These are phyloP conservation scores for Lactarius trivialis DNA, from an alignment of 768 basidiomycete genomes.

Conservation along the genomic window DNA sequence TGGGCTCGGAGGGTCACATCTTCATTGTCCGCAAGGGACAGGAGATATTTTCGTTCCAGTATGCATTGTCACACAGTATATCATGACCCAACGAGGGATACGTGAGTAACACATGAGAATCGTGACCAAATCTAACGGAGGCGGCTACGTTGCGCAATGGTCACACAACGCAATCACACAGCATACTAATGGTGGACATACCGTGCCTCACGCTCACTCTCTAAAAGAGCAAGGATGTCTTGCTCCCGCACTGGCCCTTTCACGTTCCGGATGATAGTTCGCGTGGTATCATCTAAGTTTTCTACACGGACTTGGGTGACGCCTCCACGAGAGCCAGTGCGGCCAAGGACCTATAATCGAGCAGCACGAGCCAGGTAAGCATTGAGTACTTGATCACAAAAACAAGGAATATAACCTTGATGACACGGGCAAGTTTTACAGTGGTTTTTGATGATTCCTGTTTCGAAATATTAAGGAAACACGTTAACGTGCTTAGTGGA, in stretches of 20 bases:
- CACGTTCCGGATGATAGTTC: slow-evolving; percentile 97
- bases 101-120: slow-evolving; percentile 3
- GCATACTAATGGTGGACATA: slow-evolving; percentile 38
- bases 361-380: slow-evolving; percentile 17
- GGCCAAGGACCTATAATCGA: slow-evolving; percentile 76
- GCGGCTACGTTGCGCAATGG: slow-evolving; percentile 25
- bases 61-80: slow-evolving; percentile 22
- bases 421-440: slow-evolving; percentile 96
- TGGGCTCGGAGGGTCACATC: neutral
- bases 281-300: slow-evolving; percentile 95
- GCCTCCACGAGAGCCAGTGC: slow-evolving; percentile 98
- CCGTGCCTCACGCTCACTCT: slow-evolving; percentile 99
- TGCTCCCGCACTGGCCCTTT: slow-evolving; percentile 95
- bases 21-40: neutral
- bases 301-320: slow-evolving; percentile 99
- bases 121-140: slow-evolving; percentile 27
- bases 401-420: slow-evolving; percentile 58
- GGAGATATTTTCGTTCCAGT: slow-evolving; percentile 1
- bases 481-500: neutral
- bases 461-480: slow-evolving; percentile 22
- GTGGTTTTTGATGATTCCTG: slow-evolving; percentile 85
- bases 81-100: slow-evolving; percentile 16
- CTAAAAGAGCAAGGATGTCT: slow-evolving; percentile 93
- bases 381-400: neutral
- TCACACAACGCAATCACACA: neutral